Conservation (phyloP, 2,329 filamentous ascomycete species). For the Penicillium sp. region DNA sequence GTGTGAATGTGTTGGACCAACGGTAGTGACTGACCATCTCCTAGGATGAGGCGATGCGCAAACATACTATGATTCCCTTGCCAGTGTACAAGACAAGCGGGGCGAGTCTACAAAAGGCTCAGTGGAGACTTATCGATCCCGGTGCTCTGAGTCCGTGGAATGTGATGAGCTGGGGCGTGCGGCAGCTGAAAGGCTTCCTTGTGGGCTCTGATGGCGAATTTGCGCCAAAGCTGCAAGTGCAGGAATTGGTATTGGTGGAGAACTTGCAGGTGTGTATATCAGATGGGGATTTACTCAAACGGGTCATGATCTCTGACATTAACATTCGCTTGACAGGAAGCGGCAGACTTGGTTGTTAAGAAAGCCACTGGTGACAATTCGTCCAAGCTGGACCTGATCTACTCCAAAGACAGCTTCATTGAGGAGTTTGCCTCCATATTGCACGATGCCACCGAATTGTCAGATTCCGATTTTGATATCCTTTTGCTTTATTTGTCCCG, state of each 20-base stretch:
- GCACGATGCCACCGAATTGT: constrained; percentile 57
- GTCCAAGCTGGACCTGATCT: constrained; percentile 68
- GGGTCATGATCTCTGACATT: not conserved
- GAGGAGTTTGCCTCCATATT: constrained; percentile 63
- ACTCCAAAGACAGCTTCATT: constrained; percentile 69
- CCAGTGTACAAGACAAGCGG: constrained; percentile 69
- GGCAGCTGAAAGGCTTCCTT: constrained; percentile 67
- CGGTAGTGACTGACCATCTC: constrained; percentile 4
- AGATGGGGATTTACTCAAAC: not conserved
- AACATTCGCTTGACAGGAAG: constrained; percentile 46
- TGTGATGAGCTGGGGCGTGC: constrained; percentile 76
- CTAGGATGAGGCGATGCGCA: constrained; percentile 71
- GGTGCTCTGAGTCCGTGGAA: constrained; percentile 66
- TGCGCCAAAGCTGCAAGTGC: constrained; percentile 45
- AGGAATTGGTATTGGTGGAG: constrained; percentile 56
- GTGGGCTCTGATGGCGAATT: constrained; percentile 49
- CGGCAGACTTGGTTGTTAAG: constrained; percentile 61
- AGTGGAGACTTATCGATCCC: constrained; percentile 62
- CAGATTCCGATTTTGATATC: constrained; percentile 70
- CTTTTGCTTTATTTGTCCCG: constrained; percentile 72
- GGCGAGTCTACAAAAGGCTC: constrained; percentile 73
- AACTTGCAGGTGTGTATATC: constrained; percentile 61
- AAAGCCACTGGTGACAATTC: constrained; percentile 52
- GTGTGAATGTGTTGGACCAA: not conserved
- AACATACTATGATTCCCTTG: constrained; percentile 72